phyloP scores from a whole-genome alignment of 129 eudicot genomes.

The Apium graveolens region DNA sequence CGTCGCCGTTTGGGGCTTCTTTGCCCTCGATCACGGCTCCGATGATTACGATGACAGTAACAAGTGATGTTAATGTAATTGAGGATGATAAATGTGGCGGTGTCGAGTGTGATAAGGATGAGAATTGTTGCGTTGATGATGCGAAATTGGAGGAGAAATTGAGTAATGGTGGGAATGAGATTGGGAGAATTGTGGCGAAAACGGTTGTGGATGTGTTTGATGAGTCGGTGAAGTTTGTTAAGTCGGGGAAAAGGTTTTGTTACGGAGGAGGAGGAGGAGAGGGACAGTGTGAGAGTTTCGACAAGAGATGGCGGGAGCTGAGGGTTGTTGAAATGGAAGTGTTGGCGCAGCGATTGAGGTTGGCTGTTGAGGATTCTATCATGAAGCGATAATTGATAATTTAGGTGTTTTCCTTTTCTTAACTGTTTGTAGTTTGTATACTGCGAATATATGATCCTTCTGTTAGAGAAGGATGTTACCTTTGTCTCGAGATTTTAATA shows the following conservation, averaged over 20 bases:
- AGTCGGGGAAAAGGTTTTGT: conserved; percentile 18
- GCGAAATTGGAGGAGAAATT: conserved; percentile 25
- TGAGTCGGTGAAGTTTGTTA: conserved; percentile 47
- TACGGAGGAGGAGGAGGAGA: neutral
- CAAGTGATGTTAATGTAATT: neutral
- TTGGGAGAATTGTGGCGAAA: conserved; percentile 29
- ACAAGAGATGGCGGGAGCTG: conserved; percentile 55
- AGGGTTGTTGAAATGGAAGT: conserved; percentile 52
- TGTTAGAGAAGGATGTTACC: no score
- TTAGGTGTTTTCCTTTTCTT: conserved; percentile 13
- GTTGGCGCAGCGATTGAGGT: conserved; percentile 54
- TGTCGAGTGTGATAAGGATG: neutral
- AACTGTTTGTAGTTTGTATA: conserved; percentile 1
- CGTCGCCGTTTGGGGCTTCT: conserved; percentile 23
- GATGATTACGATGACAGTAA: no score
- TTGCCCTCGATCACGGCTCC: neutral
- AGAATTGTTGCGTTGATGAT: neutral
- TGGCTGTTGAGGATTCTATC: conserved; percentile 48
- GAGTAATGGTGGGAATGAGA: conserved; percentile 9
- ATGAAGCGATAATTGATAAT: conserved; percentile 35
- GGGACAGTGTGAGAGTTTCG: conserved; percentile 19
- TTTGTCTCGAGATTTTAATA: no score
- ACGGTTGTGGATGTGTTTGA: conserved; percentile 41
- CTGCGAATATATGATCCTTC: neutral
- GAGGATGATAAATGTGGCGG: neutral